Conservation (phyloP, 75 land plant genomes). For the Sequoia sempervirens region DNA sequence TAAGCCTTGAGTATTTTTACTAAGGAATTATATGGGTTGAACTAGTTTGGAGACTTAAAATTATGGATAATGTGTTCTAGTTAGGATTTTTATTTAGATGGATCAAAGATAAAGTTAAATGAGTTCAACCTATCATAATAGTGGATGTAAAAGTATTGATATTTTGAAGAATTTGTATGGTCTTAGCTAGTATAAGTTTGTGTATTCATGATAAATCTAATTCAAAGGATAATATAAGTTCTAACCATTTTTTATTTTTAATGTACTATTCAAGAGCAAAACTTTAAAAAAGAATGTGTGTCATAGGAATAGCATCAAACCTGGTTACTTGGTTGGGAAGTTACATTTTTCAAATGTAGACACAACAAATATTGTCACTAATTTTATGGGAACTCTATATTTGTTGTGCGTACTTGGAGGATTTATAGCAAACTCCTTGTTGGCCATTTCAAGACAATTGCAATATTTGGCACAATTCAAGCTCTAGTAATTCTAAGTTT, state of each 20-base stretch:
- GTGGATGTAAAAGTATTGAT: too few species aligned
- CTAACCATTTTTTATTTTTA: not conserved
- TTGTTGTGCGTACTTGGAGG: conserved; percentile 61
- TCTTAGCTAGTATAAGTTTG: too few species aligned
- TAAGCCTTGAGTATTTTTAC: not conserved
- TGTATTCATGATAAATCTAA: too few species aligned
- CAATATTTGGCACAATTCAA: conserved; percentile 47
- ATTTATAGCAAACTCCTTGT: conserved; percentile 77
- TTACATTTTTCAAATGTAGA: conserved; percentile 52
- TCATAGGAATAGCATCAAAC: conserved; percentile 57
- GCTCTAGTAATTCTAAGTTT: conserved; percentile 40
- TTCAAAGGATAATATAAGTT: too few species aligned
- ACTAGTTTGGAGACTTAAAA: not conserved
- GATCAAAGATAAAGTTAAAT: not conserved
- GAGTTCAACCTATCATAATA: not conserved
- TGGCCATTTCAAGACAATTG: conserved; percentile 61
- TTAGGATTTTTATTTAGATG: not conserved
- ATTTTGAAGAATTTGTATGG: too few species aligned
- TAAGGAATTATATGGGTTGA: not conserved
- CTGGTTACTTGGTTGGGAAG: conserved; percentile 46
- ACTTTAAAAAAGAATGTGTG: conserved; percentile 47
- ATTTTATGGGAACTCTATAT: conserved; percentile 67
- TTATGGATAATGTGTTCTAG: too few species aligned
- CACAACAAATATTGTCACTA: conserved; percentile 65
- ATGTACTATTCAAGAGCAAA: conserved; percentile 34